A percentile compares a stretch with the other conserved stretches of the same genome.
These are phyloP conservation scores for Lichtheimia corymbifera DNA, from an alignment of 371 early-diverging fungal genomes.

Conservation along the genomic window DNA sequence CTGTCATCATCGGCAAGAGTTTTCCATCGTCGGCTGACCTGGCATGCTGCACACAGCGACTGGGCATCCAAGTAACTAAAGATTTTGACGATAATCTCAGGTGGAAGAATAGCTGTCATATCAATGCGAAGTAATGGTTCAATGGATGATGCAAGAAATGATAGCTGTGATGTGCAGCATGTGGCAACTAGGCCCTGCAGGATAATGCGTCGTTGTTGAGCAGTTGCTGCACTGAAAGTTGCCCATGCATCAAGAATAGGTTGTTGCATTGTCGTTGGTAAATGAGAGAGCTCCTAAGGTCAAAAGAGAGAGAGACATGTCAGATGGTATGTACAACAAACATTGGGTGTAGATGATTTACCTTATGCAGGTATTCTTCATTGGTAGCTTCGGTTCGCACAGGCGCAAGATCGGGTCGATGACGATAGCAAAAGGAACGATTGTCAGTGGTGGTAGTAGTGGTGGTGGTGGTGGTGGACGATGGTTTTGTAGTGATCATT, in stretches of 20 bases:
- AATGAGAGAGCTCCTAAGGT: conserved; percentile 11
- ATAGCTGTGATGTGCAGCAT: conserved; percentile 60
- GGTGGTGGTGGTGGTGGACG: not conserved
- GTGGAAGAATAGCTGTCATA: conserved; percentile 71
- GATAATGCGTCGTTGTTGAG: conserved; percentile 52
- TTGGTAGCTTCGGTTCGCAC: conserved; percentile 9
- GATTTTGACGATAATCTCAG: conserved; percentile 80
- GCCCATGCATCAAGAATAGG: conserved; percentile 55
- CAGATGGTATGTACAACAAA: not conserved
- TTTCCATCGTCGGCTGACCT: conserved; percentile 81
- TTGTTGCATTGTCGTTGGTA: conserved; percentile 25
- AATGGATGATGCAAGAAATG: conserved; percentile 35
- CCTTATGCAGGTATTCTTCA: conserved; percentile 15
- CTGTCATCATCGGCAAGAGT: conserved; percentile 83
- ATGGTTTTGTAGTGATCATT: not conserved
- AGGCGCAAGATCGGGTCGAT: conserved; percentile 17
- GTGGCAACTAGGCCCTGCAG: conserved; percentile 57
- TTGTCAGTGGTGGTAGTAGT: not conserved
- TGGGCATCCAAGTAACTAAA: conserved; percentile 87
- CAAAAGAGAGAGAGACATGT: not conserved
- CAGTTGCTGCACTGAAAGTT: conserved; percentile 46
- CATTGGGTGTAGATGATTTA: conserved; percentile 2
- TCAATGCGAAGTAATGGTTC: conserved; percentile 60
- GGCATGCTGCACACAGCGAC: conserved; percentile 87
- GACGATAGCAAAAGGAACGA: conserved; percentile 20